Evolutionary conservation across 2,329 filamentous ascomycete genomes (phyloP).

Genomic region (Pseudocercospora fijiensis): DNA sequence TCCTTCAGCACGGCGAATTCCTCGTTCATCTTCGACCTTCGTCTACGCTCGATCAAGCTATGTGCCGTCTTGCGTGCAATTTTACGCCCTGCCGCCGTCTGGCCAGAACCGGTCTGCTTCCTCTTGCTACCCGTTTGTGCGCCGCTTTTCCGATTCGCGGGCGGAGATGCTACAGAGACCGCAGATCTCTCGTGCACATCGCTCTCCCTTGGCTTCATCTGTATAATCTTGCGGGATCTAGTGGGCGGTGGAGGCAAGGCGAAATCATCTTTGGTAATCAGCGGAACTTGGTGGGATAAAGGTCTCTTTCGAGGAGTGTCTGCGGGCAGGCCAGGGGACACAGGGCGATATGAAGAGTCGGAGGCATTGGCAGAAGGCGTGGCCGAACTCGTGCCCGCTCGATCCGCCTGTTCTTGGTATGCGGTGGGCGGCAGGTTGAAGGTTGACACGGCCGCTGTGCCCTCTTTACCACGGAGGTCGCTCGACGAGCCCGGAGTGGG

Average conservation of each 20-base stretch:
- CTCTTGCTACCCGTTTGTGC: slow-evolving; percentile 58
- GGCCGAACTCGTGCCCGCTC: slow-evolving; percentile 50
- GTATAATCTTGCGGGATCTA: slow-evolving; percentile 90
- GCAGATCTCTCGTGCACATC: slow-evolving; percentile 33
- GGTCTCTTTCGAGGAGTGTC: slow-evolving; percentile 38
- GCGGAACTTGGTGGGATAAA: slow-evolving; percentile 23
- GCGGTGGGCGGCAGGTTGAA: slow-evolving; percentile 79
- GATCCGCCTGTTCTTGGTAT: slow-evolving; percentile 46
- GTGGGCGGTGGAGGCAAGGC: slow-evolving; percentile 88
- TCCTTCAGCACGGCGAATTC: slow-evolving; percentile 91
- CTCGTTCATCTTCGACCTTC: slow-evolving; percentile 97
- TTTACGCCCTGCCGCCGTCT: slow-evolving; percentile 86
- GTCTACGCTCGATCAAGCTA: slow-evolving; percentile 84
- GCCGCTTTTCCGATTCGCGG: slow-evolving; percentile 24
- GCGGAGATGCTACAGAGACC: slow-evolving; percentile 15
- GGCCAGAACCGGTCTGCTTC: slow-evolving; percentile 68
- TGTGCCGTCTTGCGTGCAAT: slow-evolving; percentile 95
- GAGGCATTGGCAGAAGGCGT: slow-evolving; percentile 51
- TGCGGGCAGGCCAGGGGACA: slow-evolving; percentile 46
- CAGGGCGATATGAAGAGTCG: slow-evolving; percentile 53
- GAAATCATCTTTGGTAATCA: slow-evolving; percentile 62
- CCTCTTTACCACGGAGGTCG: slow-evolving; percentile 71
- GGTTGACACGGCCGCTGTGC: slow-evolving; percentile 62
- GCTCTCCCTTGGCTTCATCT: slow-evolving; percentile 75
- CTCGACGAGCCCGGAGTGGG: slow-evolving; percentile 78